Evolutionary conservation across 2,329 filamentous ascomycete species (phyloP).

Genomic region (Aureobasidium sp.): DNA sequence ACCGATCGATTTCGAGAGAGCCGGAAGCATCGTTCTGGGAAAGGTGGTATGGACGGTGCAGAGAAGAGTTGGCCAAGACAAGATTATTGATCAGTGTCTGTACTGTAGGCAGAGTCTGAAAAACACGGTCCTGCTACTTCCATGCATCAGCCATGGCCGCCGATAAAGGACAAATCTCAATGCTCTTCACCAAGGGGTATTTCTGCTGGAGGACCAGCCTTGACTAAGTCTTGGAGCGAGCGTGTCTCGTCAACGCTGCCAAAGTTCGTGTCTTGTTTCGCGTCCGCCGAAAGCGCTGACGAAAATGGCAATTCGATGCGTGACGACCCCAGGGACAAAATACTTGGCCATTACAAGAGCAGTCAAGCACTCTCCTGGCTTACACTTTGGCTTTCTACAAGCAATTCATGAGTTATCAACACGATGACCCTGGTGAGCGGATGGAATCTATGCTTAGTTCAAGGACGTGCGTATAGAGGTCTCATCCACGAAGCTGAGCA

Average conservation of each 20-base stretch:
- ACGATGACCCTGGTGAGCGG: no score
- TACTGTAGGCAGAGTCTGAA: background rate
- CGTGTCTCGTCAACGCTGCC: background rate
- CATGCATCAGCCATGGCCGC: background rate
- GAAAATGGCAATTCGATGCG: background rate
- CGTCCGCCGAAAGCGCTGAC: background rate
- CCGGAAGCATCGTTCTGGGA: background rate
- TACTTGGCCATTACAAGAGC: background rate
- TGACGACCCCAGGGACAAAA: background rate
- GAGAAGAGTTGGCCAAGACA: background rate
- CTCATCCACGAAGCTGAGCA: background rate
- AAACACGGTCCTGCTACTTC: background rate
- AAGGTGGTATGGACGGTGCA: background rate
- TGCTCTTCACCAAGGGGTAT: no score
- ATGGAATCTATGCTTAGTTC: background rate
- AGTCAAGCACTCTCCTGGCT: no score
- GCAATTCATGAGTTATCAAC: background rate
- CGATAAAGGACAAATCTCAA: background rate
- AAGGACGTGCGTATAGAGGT: no score
- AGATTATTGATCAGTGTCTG: background rate
- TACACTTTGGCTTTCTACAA: background rate
- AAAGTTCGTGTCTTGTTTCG: background rate
- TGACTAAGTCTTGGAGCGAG: background rate
- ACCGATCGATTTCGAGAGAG: background rate
- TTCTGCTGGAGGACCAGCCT: no score